Evolutionary conservation across 116 monocot species (phyloP).

Genomic region (Thalassia testudinum): DNA sequence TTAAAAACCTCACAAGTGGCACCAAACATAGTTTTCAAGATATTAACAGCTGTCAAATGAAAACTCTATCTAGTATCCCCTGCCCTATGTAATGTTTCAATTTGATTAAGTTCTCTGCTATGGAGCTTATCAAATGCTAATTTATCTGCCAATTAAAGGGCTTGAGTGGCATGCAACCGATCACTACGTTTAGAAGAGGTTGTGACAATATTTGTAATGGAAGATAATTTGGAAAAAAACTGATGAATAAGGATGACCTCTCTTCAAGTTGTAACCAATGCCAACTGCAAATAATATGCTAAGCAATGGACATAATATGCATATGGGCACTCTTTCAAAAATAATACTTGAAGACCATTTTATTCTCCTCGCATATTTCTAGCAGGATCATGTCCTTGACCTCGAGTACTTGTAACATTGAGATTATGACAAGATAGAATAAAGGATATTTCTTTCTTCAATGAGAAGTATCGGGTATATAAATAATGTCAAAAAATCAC

Average conservation of each 20-base stretch:
- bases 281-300: neutral
- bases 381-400: conserved; percentile 7
- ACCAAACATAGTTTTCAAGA: neutral
- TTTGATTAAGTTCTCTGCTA: conserved; percentile 1
- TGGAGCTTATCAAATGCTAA: conserved; percentile 11
- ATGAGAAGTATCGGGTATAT: neutral
- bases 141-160: too few species aligned
- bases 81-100: neutral
- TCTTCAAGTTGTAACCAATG: neutral
- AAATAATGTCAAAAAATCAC: neutral
- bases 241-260: neutral
- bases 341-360: neutral
- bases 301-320: conserved; percentile 14
- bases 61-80: conserved; percentile 8
- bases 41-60: conserved; percentile 3
- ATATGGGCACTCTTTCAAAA: conserved; percentile 1
- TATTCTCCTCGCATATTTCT: conserved; percentile 5
- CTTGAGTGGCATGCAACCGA: too few species aligned
- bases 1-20: too few species aligned
- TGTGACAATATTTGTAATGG: neutral
- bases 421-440: conserved; percentile 6
- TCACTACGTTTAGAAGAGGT: too few species aligned
- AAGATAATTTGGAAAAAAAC: too few species aligned
- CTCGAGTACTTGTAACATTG: conserved; percentile 3
- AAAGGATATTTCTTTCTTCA: conserved; percentile 4